Base-by-base conservation (phyloP, 2,329 filamentous ascomycete species). In the Zymoseptoria ardabiliae region DNA sequence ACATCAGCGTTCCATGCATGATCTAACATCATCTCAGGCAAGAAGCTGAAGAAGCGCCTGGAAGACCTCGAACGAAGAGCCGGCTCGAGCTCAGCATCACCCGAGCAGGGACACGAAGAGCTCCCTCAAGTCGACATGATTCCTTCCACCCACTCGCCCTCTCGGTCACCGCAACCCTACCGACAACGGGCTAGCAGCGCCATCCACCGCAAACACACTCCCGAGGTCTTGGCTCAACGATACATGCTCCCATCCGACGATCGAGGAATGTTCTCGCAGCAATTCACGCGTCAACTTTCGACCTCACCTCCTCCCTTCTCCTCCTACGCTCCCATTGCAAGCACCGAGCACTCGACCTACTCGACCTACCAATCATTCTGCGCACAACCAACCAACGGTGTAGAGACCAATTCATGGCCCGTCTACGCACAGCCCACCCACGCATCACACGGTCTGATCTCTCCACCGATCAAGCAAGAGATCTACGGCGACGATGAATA, bases 31-130 rank as follows among this genome's bases (percentile, higher is more conserved):
- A 19, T 58, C 55, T 60, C 71, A 91, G 88, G 90, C 82, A 93
- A 93, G 85, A 93, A 93, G 85, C 86, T 93, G 69, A 93, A 94
- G 88, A 88, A 88, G 79, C 86, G 89, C 70, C 81, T 94, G 72
- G 89, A 93, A 80, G 89, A 93, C 72, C 83, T 93, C 68, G 89
- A 93, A 81, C 85, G 88, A 71, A 83, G 89, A 66, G 89, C 89
- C 60, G 88, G 86, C 52, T 78, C 85, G 65, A 81, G 81, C 60
- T 83, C 79, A 66, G 81, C 77, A 72, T 83, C 80, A 48, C 84
- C 84, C 56, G 83, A 85, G 71, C 81, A 82, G 69, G 76, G 77
- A 63, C 82, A 81, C 59, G 79, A 77, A 55, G 80, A 84, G 70
- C 77, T 82, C 21, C 77, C 79, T 56, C 70, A 70, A 30, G 58